Percentiles rank a stretch among this genome's conserved stretches.
These are phyloP conservation scores for Pichia insulana DNA, from an alignment of 805 yeast genomes.

Conservation along the genomic window DNA sequence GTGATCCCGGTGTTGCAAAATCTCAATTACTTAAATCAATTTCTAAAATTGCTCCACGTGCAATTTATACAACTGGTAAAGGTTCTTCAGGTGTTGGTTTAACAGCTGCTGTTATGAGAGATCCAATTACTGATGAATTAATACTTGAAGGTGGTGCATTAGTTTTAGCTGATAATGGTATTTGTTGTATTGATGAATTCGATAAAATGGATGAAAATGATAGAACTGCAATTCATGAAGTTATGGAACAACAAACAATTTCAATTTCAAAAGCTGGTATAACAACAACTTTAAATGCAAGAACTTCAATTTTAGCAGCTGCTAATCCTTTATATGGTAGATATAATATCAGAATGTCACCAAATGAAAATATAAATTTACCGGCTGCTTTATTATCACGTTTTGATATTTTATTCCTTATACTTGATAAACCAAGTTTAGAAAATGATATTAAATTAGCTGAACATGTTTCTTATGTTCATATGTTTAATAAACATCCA, in stretches of 20 bases:
- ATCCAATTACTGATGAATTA: constrained; percentile 98
- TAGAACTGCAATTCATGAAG: constrained; percentile 97
- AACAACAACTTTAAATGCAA: constrained; percentile 89
- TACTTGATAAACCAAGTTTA: constrained; percentile 74
- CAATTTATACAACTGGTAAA: constrained; percentile 95
- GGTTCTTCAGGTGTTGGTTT: constrained; percentile 99
- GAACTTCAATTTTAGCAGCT: constrained; percentile 93
- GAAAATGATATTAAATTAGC: constrained; percentile 83
- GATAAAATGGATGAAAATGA: constrained; percentile 98
- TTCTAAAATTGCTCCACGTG: constrained; percentile 88
- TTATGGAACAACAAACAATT: constrained; percentile 98
- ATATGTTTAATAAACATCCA: constrained; percentile 87
- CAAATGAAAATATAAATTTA: constrained; percentile 88
- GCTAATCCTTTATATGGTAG: constrained; percentile 98
- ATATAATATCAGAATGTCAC: constrained; percentile 82
- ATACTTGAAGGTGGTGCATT: constrained; percentile 97
- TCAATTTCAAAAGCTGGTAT: constrained; percentile 97
- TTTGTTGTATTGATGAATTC: constrained; percentile 97
- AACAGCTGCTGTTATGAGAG: constrained; percentile 98
- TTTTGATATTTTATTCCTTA: constrained; percentile 81
- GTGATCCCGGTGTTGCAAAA: constrained; percentile 99
- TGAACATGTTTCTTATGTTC: constrained; percentile 90
- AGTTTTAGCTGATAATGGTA: constrained; percentile 94
- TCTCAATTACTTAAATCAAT: constrained; percentile 90
- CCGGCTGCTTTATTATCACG: constrained; percentile 96